These are phyloP conservation scores for Penicillium subrubescens DNA, from an alignment of 495 filamentous ascomycete genomes.

Conservation along the genomic window DNA sequence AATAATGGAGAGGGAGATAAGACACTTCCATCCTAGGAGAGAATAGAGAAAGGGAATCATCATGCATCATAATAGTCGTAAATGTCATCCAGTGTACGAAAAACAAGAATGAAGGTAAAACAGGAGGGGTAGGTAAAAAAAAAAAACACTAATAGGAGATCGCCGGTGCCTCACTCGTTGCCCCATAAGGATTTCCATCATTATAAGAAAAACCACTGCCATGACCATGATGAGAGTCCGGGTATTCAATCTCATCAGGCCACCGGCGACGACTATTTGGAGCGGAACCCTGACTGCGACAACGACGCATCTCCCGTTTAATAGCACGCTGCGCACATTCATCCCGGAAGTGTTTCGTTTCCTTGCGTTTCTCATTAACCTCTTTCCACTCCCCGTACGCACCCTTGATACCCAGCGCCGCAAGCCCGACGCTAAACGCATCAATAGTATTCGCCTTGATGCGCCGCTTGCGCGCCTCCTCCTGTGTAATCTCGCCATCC, in stretches of 20 bases:
- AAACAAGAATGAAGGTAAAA: neutral
- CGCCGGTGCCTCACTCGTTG: conserved; percentile 10
- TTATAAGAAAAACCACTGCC: conserved; percentile 12
- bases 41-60: neutral
- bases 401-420: conserved; percentile 82
- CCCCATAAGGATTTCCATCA: conserved; percentile 19
- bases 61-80: neutral
- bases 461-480: conserved; percentile 74
- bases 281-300: conserved; percentile 20
- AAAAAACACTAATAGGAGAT: conserved; percentile 12
- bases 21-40: neutral
- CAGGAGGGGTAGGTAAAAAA: neutral
- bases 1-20: neutral
- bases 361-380: conserved; percentile 61
- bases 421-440: conserved; percentile 77
- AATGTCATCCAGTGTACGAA: neutral
- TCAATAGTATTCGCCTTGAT: conserved; percentile 75
- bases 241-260: conserved; percentile 32
- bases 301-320: conserved; percentile 29
- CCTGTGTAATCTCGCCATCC: conserved; percentile 71
- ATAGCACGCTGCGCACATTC: conserved; percentile 46
- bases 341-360: conserved; percentile 53
- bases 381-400: conserved; percentile 76
- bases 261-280: conserved; percentile 20
- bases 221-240: conserved; percentile 2